Evolutionary conservation across 1,139 yeast species (phyloP), one percentile per base, ranked within the genome.

Genomic region (Magnusiomyces clavatus): DNA sequence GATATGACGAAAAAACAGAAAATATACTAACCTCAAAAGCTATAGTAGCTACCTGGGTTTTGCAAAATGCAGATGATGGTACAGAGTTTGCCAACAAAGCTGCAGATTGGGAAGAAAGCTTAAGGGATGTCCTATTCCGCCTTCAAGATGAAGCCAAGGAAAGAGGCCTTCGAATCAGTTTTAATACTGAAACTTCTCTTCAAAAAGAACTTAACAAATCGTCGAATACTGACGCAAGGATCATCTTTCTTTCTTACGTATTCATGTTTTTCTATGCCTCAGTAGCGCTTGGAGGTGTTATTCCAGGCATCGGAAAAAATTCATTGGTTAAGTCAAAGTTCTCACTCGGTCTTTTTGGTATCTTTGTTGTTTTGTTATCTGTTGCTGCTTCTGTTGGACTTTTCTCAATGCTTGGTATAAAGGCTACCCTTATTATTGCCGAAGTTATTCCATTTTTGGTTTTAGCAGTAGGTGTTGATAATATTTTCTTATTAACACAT

Each of bases 391-490:
- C 97, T 0, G 86, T 89, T 1, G 97, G 97, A 59, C 48, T 60
- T 86, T 84, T 87, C 66, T 77, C 95, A 8, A 62, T 79, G 11
- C 58, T 85, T 17, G 95, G 95, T 0, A 69, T 90, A 49, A 87
- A 86, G 61, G 86, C 95, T 0, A 92, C 97, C 0, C 72, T 92
- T 42, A 90, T 92, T 57, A 88, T 92, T 57, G 97, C 97, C 1
- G 97, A 92, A 64, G 97, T 92, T 3, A 92, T 92, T 45, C 97
- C 97, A n/a, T 92, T 92, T 62, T 71, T 92, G 62, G 85, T 92
- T 5, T 73, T 92, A 56, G 98, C 98, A 0, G 83, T 92, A 53
- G 98, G 98, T 14, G 92, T 92, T 31, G 98, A 92, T 68, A 92
- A 92, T 64, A 86, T 92, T 37, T 92, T 90, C 64, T 71, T 92